Conservation (phyloP, 352 stramenopile genomes). For the Stephanocyclus meneghinianus region DNA sequence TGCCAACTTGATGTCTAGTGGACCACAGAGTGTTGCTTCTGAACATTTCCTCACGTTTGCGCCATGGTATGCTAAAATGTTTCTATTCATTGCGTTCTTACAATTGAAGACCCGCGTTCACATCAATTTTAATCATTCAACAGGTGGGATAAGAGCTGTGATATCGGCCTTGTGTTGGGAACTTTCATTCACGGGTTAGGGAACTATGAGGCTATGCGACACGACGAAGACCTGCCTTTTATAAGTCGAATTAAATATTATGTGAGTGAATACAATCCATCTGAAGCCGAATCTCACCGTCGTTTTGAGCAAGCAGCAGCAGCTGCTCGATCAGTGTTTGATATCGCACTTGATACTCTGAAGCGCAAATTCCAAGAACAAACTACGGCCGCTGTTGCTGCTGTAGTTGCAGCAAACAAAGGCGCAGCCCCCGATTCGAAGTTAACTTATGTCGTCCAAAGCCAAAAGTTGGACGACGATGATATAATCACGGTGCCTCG, state of each 20-base stretch:
- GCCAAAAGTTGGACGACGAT: constrained; percentile 62
- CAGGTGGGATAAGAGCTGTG: constrained; percentile 81
- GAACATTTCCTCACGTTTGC: constrained; percentile 43
- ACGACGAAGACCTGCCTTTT: constrained; percentile 80
- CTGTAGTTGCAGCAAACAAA: constrained; percentile 68
- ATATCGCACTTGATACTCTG: constrained; percentile 72
- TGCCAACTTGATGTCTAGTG: constrained; percentile 20
- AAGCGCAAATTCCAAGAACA: constrained; percentile 77
- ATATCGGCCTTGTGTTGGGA: constrained; percentile 78
- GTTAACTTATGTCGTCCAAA: constrained; percentile 43
- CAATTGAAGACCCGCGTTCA: neutral
- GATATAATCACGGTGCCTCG: constrained; percentile 73
- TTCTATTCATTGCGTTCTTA: neutral
- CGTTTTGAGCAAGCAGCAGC: constrained; percentile 60
- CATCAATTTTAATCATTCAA: neutral
- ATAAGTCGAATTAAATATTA: constrained; percentile 65
- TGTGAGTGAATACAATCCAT: constrained; percentile 49
- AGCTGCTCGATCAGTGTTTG: constrained; percentile 67
- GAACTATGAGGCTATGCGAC: constrained; percentile 80
- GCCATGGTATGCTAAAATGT: constrained; percentile 11
- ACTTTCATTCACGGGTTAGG: constrained; percentile 83
- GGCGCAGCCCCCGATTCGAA: constrained; percentile 37
- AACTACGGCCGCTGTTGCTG: constrained; percentile 76
- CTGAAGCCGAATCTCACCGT: constrained; percentile 60
- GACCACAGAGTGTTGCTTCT: constrained; percentile 22